Conservation (phyloP, 2,329 filamentous ascomycete genomes). For the Fusarium continuum region DNA sequence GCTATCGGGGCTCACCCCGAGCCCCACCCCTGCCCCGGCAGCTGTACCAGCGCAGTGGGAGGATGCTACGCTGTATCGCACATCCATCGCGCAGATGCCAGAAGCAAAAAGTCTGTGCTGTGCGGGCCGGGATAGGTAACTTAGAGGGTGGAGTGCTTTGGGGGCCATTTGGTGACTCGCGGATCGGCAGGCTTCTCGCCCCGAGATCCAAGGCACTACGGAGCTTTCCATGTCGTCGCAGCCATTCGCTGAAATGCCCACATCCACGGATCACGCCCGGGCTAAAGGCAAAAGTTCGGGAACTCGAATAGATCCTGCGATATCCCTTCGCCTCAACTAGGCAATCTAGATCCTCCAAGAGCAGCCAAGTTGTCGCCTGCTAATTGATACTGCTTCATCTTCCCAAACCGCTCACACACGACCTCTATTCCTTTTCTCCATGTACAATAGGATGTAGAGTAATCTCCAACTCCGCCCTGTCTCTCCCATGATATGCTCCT, state of each 20-base stretch:
- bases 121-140: neutral
- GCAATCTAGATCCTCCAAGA: slow-evolving; percentile 5
- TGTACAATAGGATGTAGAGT: neutral
- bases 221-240: neutral
- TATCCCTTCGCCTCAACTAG: too few species aligned
- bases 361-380: slow-evolving; percentile 1
- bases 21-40: too few species aligned
- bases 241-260: slow-evolving; percentile 19
- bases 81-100: slow-evolving; percentile 5
- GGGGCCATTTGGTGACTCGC: slow-evolving; percentile 18
- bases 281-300: neutral
- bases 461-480: neutral
- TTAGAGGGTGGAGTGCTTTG: too few species aligned
- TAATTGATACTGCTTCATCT: neutral
- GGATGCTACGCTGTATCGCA: slow-evolving; percentile 6
- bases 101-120: slow-evolving; percentile 12
- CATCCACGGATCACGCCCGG: neutral
- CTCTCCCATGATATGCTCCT: neutral
- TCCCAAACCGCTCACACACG: neutral
- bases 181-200: slow-evolving; percentile 24
- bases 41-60: slow-evolving; percentile 22
- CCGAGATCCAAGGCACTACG: slow-evolving; percentile 37
- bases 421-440: neutral
- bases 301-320: too few species aligned
- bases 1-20: neutral